Conservation (phyloP, 2,329 filamentous ascomycete species). For the Fusarium camptoceras region DNA sequence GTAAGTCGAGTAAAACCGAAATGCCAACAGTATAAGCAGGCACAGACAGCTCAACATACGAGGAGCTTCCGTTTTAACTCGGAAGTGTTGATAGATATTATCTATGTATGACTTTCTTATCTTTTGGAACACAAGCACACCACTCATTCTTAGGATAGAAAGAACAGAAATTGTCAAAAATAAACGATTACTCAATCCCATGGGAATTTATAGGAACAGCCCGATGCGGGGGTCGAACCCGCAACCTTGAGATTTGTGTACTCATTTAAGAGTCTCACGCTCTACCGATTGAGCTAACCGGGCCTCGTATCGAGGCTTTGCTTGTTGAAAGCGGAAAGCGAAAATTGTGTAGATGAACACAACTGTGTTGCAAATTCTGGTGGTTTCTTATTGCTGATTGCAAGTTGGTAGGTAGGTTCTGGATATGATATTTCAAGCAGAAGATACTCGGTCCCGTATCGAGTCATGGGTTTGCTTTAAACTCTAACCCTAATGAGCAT, state of each 20-base stretch:
- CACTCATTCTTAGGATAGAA: background rate
- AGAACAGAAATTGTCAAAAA: background rate
- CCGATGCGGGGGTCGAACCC: slow-evolving; percentile 64
- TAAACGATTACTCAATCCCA: slow-evolving; percentile 21
- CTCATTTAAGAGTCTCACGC: slow-evolving; percentile 73
- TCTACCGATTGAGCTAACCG: slow-evolving; percentile 65
- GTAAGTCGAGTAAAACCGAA: background rate
- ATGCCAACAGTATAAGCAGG: background rate
- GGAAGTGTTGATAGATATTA: background rate
- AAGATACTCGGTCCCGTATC: background rate
- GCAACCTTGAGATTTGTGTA: slow-evolving; percentile 63
- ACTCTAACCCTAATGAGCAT: background rate
- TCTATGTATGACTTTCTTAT: background rate
- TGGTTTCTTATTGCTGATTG: background rate
- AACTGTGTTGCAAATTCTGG: background rate
- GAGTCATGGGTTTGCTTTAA: background rate
- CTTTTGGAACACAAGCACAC: background rate
- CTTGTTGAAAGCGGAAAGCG: accelerated
- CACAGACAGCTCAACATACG: background rate
- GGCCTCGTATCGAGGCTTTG: slow-evolving; percentile 40
- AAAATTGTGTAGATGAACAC: background rate
- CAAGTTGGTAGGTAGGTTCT: background rate
- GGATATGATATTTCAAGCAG: background rate
- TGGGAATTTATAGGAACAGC: slow-evolving; percentile 42
- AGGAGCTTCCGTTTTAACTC: background rate